Percentiles rank a stretch among this genome's conserved stretches.
Conservation (phyloP, 345 rosid species). For the Noccaea caerulescens region DNA sequence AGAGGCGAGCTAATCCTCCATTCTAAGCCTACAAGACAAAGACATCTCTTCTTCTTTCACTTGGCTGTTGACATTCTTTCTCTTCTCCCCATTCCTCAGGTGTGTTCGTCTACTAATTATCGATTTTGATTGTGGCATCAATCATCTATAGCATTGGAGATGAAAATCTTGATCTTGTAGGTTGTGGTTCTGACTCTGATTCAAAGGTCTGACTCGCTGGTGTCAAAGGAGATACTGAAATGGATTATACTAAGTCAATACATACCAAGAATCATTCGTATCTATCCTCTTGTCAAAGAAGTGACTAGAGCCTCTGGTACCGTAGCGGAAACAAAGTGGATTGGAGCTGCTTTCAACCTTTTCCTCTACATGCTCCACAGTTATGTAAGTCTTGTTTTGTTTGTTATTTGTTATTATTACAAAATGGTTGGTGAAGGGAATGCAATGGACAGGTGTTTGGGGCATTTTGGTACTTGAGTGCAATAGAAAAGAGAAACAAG, state of each 20-base stretch:
- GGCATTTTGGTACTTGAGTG: conserved; percentile 40
- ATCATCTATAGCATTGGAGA: not conserved
- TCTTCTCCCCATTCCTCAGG: conserved; percentile 47
- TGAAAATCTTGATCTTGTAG: conserved; percentile 38
- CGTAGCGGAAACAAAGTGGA: conserved; percentile 29
- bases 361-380: conserved; percentile 27
- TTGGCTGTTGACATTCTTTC: conserved; percentile 33
- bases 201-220: not conserved
- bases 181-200: not conserved
- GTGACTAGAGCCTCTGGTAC: conserved; percentile 32
- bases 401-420: too few relatives aligned
- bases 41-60: not conserved
- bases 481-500: conserved; percentile 16
- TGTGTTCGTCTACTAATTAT: not conserved
- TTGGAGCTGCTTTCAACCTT: conserved; percentile 37
- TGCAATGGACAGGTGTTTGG: too few relatives aligned
- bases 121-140: not conserved
- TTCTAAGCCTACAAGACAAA: not conserved
- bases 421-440: too few relatives aligned
- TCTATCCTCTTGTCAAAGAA: conserved; percentile 27
- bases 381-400: too few relatives aligned
- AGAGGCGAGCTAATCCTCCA: conserved; percentile 12
- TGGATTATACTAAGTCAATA: conserved; percentile 31
- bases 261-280: conserved; percentile 34
- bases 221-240: conserved; percentile 17